Base-by-base conservation (phyloP, 345 rosid species). In the Eucalyptus urophylla region DNA sequence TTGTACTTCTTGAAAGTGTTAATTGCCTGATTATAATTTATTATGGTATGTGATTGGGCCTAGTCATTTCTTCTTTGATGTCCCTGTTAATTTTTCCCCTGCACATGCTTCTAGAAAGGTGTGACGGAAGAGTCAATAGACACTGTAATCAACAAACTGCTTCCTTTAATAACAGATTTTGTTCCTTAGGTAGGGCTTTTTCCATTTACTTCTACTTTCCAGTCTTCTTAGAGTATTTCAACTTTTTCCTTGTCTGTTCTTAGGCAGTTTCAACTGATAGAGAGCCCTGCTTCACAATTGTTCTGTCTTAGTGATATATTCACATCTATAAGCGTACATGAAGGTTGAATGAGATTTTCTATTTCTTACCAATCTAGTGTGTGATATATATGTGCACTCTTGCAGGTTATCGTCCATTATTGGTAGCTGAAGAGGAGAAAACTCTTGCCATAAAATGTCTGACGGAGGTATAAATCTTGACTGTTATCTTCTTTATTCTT, bases 341-440 rank as follows among this genome's bases (percentile, higher is more conserved):
- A 76, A 37, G 83, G 27, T 37, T 40, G 47, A 76, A 6, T 40
- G 27, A 76, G 29, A 76, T 76, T 76, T 72, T 93, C 76, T 56
- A 40, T 58, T 58, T 67, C 76, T 87, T 76, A 40, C 83, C 27
- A 40, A 40, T 76, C 87, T 54, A 40, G 27, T 21, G 83, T 37
- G 81, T 69, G 81, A 37, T 37, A 5, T 72, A 21, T 37, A 76
- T 76, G 83, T 76, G 83, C 67, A 40, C 47, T 76, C 47, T 21
- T 89, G 85, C 94, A 93, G 97, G 94, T 88, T 31, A 76, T 93
- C 72, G 94, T 89, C 92, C 97, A 50, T 45, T 93, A n/a, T 89
- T 93, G 91, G 92, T 93, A n/a, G 88, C 93, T 47, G 95, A 93
- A 65, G 96, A 95, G 81, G 96, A 94, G 92, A 92, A 90, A 92